Percentiles rank a stretch among this genome's conserved stretches.
Conservation (phyloP, 805 yeast species). For the Dipodascopsis tothii region DNA sequence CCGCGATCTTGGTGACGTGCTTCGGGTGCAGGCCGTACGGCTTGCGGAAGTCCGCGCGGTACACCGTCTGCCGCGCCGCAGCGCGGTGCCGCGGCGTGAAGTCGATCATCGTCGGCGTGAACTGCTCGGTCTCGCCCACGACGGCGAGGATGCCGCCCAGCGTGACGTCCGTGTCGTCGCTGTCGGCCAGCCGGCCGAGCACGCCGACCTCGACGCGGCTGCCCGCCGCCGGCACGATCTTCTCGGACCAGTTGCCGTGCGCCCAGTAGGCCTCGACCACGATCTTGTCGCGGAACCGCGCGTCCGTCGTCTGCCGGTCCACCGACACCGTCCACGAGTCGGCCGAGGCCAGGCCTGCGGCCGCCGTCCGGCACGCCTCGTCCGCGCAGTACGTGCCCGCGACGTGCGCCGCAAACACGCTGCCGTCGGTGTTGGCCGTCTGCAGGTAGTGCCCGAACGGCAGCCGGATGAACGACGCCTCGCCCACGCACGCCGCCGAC, state of each 20-base stretch:
- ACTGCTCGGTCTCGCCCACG: conserved; percentile 20
- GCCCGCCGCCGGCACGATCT: conserved; percentile 1
- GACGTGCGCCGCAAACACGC: conserved; percentile 3
- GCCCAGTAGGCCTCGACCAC: conserved; percentile 19
- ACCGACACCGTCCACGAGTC: conserved; percentile 9
- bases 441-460: conserved; percentile 16
- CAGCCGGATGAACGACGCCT: conserved; percentile 11
- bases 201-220: conserved; percentile 16
- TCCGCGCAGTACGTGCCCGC: conserved; percentile 2
- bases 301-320: conserved; percentile 4
- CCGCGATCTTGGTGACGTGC: conserved; percentile 13
- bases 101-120: conserved; percentile 21
- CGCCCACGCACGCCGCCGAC: conserved; percentile 8
- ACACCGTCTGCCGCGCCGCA: conserved; percentile 5
- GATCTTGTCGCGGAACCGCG: conserved; percentile 3
- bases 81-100: conserved; percentile 15
- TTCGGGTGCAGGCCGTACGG: conserved; percentile 23
- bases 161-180: conserved; percentile 15
- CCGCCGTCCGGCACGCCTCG: neutral
- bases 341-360: conserved; percentile 4
- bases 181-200: conserved; percentile 12
- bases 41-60: conserved; percentile 12
- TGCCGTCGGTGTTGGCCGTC: conserved; percentile 6
- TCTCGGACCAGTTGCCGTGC: conserved; percentile 13
- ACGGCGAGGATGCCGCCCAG: conserved; percentile 22